Conservation (phyloP, 495 filamentous ascomycete species). For the Xylaria acuta region DNA sequence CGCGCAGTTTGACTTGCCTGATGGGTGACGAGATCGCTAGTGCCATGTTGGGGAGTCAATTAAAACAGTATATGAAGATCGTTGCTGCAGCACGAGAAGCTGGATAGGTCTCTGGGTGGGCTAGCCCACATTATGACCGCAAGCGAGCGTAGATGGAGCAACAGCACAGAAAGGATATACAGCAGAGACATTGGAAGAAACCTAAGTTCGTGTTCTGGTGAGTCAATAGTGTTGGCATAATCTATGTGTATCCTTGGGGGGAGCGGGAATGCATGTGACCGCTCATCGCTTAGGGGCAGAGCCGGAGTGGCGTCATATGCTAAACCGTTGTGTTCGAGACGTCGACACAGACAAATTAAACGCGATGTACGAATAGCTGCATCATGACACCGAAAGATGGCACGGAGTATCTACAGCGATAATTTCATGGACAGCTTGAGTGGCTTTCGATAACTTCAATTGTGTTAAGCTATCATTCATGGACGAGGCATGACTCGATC, state of each 20-base stretch:
- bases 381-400: neutral
- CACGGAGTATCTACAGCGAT: neutral
- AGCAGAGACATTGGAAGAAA: no score
- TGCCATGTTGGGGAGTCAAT: no score
- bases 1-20: neutral
- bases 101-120: no score
- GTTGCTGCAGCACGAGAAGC: no score
- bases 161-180: no score
- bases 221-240: neutral
- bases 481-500: slow-evolving; percentile 1
- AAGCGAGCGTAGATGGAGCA: no score
- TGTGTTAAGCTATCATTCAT: slow-evolving; percentile 3
- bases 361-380: neutral
- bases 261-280: neutral
- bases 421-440: neutral
- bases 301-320: neutral
- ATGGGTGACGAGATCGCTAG: neutral
- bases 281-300: neutral
- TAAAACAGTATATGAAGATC: neutral
- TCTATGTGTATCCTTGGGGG: neutral
- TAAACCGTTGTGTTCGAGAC: neutral
- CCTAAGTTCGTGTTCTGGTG: no score
- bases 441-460: slow-evolving; percentile 14
- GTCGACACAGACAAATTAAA: neutral
- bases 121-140: no score